These are phyloP conservation scores for Globisporangium splendens DNA, from an alignment of 352 stramenopile species.

Conservation along the genomic window DNA sequence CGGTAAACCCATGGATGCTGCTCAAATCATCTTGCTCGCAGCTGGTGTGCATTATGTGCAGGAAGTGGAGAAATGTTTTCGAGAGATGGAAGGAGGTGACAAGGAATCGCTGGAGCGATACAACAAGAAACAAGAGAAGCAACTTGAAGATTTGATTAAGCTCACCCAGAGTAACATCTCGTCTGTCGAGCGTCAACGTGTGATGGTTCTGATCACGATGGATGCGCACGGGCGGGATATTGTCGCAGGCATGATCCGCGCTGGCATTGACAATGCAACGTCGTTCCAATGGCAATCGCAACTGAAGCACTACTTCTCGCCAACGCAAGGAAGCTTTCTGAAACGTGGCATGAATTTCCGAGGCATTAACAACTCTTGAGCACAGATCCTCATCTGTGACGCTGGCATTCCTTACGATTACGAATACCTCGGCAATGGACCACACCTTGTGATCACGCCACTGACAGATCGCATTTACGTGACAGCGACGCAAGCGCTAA, in stretches of 20 bases:
- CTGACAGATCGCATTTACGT: conserved; percentile 97
- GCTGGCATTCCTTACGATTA: conserved; percentile 95
- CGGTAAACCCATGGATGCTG: conserved; percentile 89
- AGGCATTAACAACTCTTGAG: conserved; percentile 67
- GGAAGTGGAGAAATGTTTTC: conserved; percentile 88
- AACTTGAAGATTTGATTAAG: conserved; percentile 93
- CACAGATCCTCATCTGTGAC: conserved; percentile 90
- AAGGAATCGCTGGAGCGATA: conserved; percentile 88
- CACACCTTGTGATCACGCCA: conserved; percentile 93
- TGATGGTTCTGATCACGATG: conserved; percentile 97
- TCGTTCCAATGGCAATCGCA: conserved; percentile 95
- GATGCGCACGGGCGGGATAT: conserved; percentile 94
- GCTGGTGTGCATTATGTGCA: conserved; percentile 92
- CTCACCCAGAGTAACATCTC: conserved; percentile 90
- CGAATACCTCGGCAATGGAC: conserved; percentile 95
- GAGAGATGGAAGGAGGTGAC: conserved; percentile 69
- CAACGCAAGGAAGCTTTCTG: conserved; percentile 82
- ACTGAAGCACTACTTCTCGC: conserved; percentile 94
- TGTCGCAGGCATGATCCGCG: conserved; percentile 93
- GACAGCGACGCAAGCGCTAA: conserved; percentile 93
- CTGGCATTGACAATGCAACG: conserved; percentile 75
- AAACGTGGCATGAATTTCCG: conserved; percentile 90
- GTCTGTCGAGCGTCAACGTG: conserved; percentile 89
- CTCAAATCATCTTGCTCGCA: conserved; percentile 93
- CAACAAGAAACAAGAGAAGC: conserved; percentile 90